A percentile compares a stretch with the other conserved stretches of the same genome.
These are phyloP conservation scores for Daldinia concentrica DNA, from an alignment of 495 filamentous ascomycete genomes.

Conservation along the genomic window DNA sequence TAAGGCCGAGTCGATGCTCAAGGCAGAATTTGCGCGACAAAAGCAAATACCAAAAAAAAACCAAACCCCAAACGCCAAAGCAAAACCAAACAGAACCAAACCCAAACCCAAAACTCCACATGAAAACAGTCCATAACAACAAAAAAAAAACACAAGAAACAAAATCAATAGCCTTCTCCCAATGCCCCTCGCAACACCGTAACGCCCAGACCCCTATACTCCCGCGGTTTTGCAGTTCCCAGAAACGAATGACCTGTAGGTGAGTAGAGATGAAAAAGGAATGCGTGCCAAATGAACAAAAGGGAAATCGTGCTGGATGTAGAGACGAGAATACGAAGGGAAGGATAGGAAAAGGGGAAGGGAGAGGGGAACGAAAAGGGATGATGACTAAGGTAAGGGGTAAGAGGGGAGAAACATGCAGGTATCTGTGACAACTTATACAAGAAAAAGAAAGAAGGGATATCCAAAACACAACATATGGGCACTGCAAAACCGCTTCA, in stretches of 20 bases:
- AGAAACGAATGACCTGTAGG: slow-evolving; percentile 8
- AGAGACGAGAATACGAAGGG: neutral
- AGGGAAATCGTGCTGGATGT: neutral
- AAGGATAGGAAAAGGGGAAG: neutral
- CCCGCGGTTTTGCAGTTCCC: slow-evolving; percentile 32
- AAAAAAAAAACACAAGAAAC: neutral
- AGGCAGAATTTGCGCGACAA: neutral
- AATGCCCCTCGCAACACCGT: neutral
- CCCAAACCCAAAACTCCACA: neutral
- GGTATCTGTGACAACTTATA: neutral
- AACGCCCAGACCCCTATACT: neutral
- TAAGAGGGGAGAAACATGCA: neutral
- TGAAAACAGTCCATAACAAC: neutral
- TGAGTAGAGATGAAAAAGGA: neutral
- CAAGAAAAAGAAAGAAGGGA: neutral
- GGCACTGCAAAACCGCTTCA: slow-evolving; percentile 38
- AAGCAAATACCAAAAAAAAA: slow-evolving; percentile 1
- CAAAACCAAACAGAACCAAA: slow-evolving; percentile 4
- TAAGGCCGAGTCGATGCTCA: slow-evolving; percentile 6
- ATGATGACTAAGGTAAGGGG: neutral
- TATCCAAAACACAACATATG: slow-evolving; percentile 14
- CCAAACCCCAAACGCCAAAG: neutral
- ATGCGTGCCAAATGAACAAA: neutral
- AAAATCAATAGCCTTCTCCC: neutral
- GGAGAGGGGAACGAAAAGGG: neutral